These are phyloP conservation scores for Pythium grandisporangium DNA, from an alignment of 352 stramenopile genomes.

Conservation along the genomic window DNA sequence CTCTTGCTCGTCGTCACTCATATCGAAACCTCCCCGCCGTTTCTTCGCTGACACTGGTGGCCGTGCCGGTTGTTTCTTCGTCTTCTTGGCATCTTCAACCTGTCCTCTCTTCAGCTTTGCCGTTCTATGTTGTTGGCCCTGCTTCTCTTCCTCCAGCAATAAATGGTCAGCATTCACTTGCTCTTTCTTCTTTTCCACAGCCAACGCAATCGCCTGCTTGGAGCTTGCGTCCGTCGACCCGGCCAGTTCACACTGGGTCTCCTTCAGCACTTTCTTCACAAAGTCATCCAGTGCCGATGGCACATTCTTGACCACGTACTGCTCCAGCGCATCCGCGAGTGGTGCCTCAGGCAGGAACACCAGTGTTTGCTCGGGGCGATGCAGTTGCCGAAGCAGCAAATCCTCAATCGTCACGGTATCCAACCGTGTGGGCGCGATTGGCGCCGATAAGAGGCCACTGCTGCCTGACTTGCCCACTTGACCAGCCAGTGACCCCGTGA, in stretches of 20 bases:
- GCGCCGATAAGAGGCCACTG: slow-evolving; percentile 15
- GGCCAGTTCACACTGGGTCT: slow-evolving; percentile 59
- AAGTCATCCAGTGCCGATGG: slow-evolving; percentile 71
- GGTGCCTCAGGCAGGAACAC: slow-evolving; percentile 66
- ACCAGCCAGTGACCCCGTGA: slow-evolving; percentile 19
- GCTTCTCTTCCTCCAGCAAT: slow-evolving; percentile 35
- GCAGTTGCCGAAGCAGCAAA: slow-evolving; percentile 55
- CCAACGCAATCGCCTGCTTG: slow-evolving; percentile 46
- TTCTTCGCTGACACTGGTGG: too few species aligned
- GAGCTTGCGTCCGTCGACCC: slow-evolving; percentile 37
- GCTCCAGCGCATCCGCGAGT: slow-evolving; percentile 58
- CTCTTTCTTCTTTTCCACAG: slow-evolving; percentile 65
- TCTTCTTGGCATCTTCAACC: too few species aligned
- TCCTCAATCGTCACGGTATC: slow-evolving; percentile 72
- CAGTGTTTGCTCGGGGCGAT: slow-evolving; percentile 56
- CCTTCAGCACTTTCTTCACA: slow-evolving; percentile 50
- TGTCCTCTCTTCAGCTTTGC: too few species aligned
- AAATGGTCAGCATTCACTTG: slow-evolving; percentile 36
- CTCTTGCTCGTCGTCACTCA: too few species aligned
- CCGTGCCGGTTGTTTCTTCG: too few species aligned
- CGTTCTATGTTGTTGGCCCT: slow-evolving; percentile 5
- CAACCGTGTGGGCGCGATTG: slow-evolving; percentile 53
- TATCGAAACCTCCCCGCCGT: too few species aligned
- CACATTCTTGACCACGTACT: slow-evolving; percentile 81
- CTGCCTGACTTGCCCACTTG: slow-evolving; percentile 15